These are phyloP conservation scores for Beauveria scarabaeidicola DNA, from an alignment of 2,329 filamentous ascomycete genomes.

Conservation along the genomic window DNA sequence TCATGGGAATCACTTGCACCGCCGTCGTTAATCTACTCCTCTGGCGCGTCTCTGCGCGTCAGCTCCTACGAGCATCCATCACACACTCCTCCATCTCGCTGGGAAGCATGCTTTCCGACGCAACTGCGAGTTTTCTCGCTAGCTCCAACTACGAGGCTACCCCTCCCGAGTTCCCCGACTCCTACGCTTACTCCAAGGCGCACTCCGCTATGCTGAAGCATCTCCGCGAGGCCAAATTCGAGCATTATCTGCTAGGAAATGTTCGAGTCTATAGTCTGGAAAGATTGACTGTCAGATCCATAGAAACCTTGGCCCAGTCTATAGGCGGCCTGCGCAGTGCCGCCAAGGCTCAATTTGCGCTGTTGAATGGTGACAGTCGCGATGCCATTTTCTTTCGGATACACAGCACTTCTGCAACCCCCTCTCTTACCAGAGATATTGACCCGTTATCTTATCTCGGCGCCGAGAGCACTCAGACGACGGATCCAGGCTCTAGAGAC, in stretches of 20 bases:
- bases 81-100: constrained; percentile 63
- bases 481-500: not conserved
- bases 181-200: constrained; percentile 51
- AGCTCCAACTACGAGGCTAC: constrained; percentile 58
- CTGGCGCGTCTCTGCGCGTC: constrained; percentile 66
- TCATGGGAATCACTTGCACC: constrained; percentile 64
- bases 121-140: constrained; percentile 72
- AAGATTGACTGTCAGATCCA: constrained; percentile 65
- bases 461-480: not conserved
- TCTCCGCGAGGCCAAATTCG: constrained; percentile 72
- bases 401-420: not conserved
- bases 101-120: constrained; percentile 68
- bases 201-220: constrained; percentile 60
- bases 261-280: constrained; percentile 70
- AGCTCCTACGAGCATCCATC: constrained; percentile 61
- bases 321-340: constrained; percentile 81
- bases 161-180: constrained; percentile 25
- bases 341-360: constrained; percentile 73
- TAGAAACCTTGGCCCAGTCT: constrained; percentile 74
- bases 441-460: not conserved
- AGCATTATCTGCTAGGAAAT: constrained; percentile 70
- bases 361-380: constrained; percentile 47
- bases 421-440: not conserved
- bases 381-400: constrained; percentile 4
- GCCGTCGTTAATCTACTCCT: constrained; percentile 63